These are phyloP conservation scores for Vickermania spadyakhi DNA, from an alignment of 208 protist species.

Conservation along the genomic window DNA sequence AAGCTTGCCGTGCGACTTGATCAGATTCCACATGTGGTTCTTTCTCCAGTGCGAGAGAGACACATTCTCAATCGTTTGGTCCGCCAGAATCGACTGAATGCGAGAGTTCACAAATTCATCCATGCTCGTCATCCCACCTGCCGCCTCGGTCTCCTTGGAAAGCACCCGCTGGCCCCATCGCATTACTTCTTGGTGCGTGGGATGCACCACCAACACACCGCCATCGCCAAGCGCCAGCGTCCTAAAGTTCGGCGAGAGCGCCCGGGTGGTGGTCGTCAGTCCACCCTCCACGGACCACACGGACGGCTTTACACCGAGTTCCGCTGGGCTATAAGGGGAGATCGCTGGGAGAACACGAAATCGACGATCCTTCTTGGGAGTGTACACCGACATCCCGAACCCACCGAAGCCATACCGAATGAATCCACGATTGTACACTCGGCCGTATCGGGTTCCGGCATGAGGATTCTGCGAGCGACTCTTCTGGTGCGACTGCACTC, in stretches of 20 bases:
- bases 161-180: conserved; percentile 62
- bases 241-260: conserved; percentile 77
- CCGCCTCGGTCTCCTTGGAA: conserved; percentile 40
- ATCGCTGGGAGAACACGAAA: conserved; percentile 18
- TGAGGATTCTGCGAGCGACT: conserved; percentile 74
- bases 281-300: conserved; percentile 27
- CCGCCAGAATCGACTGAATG: conserved; percentile 83
- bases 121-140: conserved; percentile 52
- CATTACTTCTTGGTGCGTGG: conserved; percentile 77
- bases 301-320: conserved; percentile 3
- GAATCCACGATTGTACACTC: conserved; percentile 82
- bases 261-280: conserved; percentile 48
- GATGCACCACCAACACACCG: conserved; percentile 73
- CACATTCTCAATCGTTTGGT: conserved; percentile 84
- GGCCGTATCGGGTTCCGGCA: conserved; percentile 79
- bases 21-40: conserved; percentile 78
- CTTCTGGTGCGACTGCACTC: conserved; percentile 80
- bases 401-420: conserved; percentile 84
- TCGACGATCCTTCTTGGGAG: conserved; percentile 67
- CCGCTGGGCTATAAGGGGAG: neutral
- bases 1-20: conserved; percentile 75
- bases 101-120: conserved; percentile 74
- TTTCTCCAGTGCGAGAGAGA: conserved; percentile 72
- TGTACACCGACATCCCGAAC: conserved; percentile 87
- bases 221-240: conserved; percentile 72